These are phyloP conservation scores for Colletotrichum lini DNA, from an alignment of 2,329 filamentous ascomycete genomes.

Conservation along the genomic window DNA sequence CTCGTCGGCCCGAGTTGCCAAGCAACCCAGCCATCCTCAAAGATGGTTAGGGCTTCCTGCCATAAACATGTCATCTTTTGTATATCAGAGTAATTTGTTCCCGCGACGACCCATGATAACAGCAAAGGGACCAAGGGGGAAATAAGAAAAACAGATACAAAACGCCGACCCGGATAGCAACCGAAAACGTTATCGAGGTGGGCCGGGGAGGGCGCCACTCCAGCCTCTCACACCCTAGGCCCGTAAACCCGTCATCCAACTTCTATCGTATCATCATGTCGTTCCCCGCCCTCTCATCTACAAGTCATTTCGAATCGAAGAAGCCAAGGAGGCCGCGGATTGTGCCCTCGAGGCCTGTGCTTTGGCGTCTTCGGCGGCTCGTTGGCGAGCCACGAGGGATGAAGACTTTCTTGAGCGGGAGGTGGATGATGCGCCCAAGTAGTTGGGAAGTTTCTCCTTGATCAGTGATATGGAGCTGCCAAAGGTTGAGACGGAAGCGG, in stretches of 20 bases:
- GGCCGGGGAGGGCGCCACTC: not conserved
- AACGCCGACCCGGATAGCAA: not conserved
- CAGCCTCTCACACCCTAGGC: too few species aligned
- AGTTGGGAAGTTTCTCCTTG: constrained; percentile 11
- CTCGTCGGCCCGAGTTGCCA: not conserved
- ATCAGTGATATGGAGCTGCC: constrained; percentile 34
- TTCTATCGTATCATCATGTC: not conserved
- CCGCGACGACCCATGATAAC: too few species aligned
- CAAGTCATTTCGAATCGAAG: constrained; percentile 21
- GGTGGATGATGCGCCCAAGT: not conserved
- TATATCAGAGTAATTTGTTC: too few species aligned
- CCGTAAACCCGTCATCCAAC: not conserved
- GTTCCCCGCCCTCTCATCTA: not conserved
- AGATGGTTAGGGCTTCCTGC: not conserved
- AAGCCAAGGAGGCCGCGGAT: not conserved
- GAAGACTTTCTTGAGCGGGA: constrained; percentile 23
- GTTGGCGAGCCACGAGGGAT: constrained; percentile 32
- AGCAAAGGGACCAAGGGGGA: not conserved
- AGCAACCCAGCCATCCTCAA: not conserved
- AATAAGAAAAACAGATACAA: not conserved
- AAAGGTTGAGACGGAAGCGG: constrained; percentile 43
- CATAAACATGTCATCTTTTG: not conserved
- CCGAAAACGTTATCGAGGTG: not conserved
- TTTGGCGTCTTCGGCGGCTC: constrained; percentile 29
- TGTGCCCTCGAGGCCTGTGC: constrained; percentile 7